Conservation (phyloP, 495 filamentous ascomycete species). For the Xylaria telfairii region DNA sequence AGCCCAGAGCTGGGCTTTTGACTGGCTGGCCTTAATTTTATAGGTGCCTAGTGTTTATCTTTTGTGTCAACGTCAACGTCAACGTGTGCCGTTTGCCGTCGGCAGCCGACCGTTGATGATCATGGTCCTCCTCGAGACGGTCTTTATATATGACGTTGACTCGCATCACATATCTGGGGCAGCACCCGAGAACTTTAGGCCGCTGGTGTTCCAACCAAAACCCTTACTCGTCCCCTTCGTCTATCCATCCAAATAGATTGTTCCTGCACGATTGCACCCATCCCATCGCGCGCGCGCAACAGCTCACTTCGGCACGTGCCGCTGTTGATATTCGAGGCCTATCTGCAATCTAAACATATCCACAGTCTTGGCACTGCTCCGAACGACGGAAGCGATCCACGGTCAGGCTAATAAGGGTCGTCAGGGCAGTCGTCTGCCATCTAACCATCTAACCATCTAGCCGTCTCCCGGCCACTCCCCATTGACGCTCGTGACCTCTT, state of each 20-base stretch:
- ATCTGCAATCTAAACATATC: constrained; percentile 22
- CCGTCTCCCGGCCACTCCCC: not conserved
- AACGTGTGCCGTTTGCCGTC: constrained; percentile 14
- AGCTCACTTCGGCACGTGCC: constrained; percentile 24
- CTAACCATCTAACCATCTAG: no score
- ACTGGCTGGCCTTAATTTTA: not conserved
- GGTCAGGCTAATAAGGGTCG: not conserved
- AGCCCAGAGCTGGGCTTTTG: not conserved
- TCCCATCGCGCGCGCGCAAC: constrained; percentile 2
- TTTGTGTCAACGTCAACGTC: no score
- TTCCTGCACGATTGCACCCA: not conserved
- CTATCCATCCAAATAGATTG: not conserved
- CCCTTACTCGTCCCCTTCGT: not conserved
- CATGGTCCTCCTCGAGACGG: not conserved
- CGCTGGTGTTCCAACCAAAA: not conserved
- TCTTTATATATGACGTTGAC: constrained; percentile 19
- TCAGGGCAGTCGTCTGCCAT: no score
- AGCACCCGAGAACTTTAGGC: not conserved
- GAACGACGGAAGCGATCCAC: not conserved
- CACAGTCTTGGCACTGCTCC: constrained; percentile 17
- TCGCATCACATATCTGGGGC: not conserved
- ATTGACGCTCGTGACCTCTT: not conserved
- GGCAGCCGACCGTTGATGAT: constrained; percentile 12
- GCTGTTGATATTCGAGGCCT: constrained; percentile 9
- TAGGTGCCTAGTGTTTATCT: not conserved